A percentile compares a stretch with the other conserved stretches of the same genome.
These are phyloP conservation scores for Brassica hybrid DNA, from an alignment of 441 rosid species.

Conservation along the genomic window DNA sequence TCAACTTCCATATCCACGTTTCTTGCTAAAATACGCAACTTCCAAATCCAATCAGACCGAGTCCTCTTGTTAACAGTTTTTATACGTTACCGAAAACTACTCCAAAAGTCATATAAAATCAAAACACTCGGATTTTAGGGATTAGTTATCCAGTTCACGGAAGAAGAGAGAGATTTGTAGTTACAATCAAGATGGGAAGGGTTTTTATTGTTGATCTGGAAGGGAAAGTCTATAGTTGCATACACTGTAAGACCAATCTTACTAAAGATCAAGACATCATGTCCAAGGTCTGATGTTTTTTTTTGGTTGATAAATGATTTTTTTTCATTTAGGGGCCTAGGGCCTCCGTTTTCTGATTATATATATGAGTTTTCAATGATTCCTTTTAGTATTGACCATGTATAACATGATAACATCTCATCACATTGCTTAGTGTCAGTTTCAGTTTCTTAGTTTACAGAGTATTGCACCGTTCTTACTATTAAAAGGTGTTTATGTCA, in stretches of 20 bases:
- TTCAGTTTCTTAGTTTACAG: background rate
- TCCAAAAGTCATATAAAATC: constrained; percentile 1
- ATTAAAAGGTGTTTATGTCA: background rate
- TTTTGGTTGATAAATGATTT: background rate
- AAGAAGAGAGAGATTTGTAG: background rate
- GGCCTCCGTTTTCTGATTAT: background rate
- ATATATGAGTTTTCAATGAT: background rate
- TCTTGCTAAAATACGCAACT: constrained; percentile 3
- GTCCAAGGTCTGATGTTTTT: background rate
- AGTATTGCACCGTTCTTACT: background rate
- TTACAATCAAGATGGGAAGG: constrained; percentile 1
- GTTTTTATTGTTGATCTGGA: background rate
- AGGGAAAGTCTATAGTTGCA: constrained; percentile 9
- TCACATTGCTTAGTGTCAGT: background rate
- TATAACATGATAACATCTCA: background rate
- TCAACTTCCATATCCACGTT: background rate
- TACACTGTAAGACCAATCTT: constrained; percentile 5
- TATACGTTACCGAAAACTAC: constrained; percentile 2
- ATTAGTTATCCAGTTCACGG: background rate
- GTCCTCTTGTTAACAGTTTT: background rate
- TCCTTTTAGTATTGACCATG: constrained; percentile 1
- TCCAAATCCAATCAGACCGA: constrained; percentile 4
- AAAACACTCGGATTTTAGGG: background rate
- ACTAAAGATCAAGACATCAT: constrained; percentile 9
- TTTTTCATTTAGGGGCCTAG: background rate